phyloP scores from a whole-genome alignment of 805 yeast genomes.

The Zygosaccharomyces lentus region DNA sequence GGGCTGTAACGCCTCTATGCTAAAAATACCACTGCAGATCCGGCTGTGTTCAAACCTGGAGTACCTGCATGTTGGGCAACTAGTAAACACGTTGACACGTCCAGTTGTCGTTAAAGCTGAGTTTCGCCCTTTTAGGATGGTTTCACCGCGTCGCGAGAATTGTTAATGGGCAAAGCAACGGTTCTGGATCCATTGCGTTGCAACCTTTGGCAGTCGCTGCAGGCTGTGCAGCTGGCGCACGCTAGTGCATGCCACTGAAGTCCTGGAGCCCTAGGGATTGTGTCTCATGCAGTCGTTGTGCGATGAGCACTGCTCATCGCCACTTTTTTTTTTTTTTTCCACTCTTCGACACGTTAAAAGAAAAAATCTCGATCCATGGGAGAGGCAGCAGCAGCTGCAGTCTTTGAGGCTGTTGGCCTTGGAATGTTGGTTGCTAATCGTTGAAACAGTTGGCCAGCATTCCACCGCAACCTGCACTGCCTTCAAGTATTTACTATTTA shows the following conservation, averaged over 20 bases:
- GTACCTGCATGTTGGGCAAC: not conserved
- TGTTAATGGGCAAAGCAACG: not conserved
- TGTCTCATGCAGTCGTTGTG: not conserved
- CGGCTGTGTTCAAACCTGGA: constrained; percentile 1
- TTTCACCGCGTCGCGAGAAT: constrained; percentile 7
- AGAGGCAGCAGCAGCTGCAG: not conserved
- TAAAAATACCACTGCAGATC: not conserved
- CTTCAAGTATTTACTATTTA: not conserved
- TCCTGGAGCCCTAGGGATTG: not conserved
- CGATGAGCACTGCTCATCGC: not conserved
- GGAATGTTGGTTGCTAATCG: not conserved
- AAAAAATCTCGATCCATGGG: not conserved
- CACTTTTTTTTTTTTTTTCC: not conserved
- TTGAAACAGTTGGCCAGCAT: not conserved
- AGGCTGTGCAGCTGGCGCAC: not conserved
- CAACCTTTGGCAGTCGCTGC: not conserved
- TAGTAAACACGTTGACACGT: not conserved
- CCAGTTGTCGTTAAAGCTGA: not conserved
- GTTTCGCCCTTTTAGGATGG: constrained; percentile 5
- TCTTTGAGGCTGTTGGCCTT: not conserved
- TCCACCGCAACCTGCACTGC: not conserved
- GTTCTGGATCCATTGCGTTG: not conserved
- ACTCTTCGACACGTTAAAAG: not conserved
- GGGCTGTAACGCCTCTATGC: not conserved
- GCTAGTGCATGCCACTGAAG: not conserved